Base-by-base conservation (phyloP, 257 asterid genomes). In the Penstemon davidsonii region DNA sequence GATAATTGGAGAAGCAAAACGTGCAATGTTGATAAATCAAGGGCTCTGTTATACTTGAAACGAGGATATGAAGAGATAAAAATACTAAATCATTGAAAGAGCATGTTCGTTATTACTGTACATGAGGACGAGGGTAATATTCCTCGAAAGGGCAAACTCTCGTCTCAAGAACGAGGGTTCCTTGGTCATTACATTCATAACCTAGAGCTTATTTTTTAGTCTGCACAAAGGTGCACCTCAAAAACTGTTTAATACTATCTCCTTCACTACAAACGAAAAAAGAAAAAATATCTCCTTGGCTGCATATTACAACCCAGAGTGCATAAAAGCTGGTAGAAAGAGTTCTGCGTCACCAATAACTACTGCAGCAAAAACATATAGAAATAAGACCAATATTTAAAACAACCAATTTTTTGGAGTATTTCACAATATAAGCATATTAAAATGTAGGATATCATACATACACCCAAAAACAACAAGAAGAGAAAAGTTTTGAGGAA, bases 51-150 rank as follows among this genome's bases (percentile, higher is more conserved):
- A 15, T 15, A 25, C 33, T 25, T 25, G 33, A 25, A 25, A 25
- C 33, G 33, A 25, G 33, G 33, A 25, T 25, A 25, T 25, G 33
- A 25, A 25, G 33, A 25, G 33, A 25, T 25, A 25, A 25, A 25
- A 25, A 25, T 25, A 25, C 33, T 25, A 25, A 25, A 25, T 25
- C 33, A 25, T 25, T 25, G 33, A 25, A 25, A 25, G 33, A 25
- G 33, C 33, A 25, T 25, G 33, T 25, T 25, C 25, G 42, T 8
- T 8, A 51, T 33, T 54, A 15, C 64, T 78, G 72, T 78, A 69
- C 76, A 78, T 36, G 61, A 7, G 61, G 55, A 61, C 60, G 37
- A 55, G 67, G 47, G 25, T 40, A 25, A 12, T 10, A 51, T 37
- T 54, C 66, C 60, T 46, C 60, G 62, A 19, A 49, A 60, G 18